A percentile compares a stretch with the other conserved stretches of the same genome.
Evolutionary conservation across 768 basidiomycete genomes (phyloP).

Genomic region (Tephrocybe sp.): DNA sequence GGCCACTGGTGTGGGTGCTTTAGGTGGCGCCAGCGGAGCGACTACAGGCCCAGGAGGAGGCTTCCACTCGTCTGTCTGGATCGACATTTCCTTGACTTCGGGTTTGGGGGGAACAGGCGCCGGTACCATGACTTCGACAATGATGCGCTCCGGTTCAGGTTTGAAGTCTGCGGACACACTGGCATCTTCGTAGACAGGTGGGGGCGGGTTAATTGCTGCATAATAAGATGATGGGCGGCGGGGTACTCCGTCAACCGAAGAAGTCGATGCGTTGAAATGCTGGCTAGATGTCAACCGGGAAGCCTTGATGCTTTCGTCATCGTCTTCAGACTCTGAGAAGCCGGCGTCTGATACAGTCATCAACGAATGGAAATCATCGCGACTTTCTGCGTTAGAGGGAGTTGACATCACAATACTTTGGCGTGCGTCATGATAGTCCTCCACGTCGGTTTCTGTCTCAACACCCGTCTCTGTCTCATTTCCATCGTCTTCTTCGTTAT

Average conservation of each 20-base stretch:
- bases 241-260: conserved; percentile 24
- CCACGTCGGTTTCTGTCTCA: conserved; percentile 67
- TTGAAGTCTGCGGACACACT: conserved; percentile 39
- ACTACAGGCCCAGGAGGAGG: conserved; percentile 38
- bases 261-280: conserved; percentile 27
- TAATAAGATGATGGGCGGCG: conserved; percentile 35
- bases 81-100: conserved; percentile 71
- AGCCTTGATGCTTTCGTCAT: conserved; percentile 77
- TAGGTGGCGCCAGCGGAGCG: conserved; percentile 28
- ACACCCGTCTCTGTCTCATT: conserved; percentile 69
- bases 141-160: conserved; percentile 35
- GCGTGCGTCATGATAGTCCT: conserved; percentile 79
- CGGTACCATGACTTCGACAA: conserved; percentile 21
- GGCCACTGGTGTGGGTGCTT: conserved; percentile 28
- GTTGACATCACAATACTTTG: conserved; percentile 70
- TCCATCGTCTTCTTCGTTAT: conserved; percentile 37
- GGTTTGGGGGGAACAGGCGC: conserved; percentile 50
- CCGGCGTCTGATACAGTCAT: conserved; percentile 72
- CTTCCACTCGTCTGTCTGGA: conserved; percentile 78
- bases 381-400: conserved; percentile 49
- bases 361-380: conserved; percentile 77
- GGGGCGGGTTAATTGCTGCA: conserved; percentile 23
- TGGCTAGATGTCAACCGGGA: conserved; percentile 42
- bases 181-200: conserved; percentile 53
- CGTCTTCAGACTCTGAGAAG: conserved; percentile 54